Evolutionary conservation across 176 grass and related monocot genomes (phyloP).

Genomic region (Coix lacrymajobi): DNA sequence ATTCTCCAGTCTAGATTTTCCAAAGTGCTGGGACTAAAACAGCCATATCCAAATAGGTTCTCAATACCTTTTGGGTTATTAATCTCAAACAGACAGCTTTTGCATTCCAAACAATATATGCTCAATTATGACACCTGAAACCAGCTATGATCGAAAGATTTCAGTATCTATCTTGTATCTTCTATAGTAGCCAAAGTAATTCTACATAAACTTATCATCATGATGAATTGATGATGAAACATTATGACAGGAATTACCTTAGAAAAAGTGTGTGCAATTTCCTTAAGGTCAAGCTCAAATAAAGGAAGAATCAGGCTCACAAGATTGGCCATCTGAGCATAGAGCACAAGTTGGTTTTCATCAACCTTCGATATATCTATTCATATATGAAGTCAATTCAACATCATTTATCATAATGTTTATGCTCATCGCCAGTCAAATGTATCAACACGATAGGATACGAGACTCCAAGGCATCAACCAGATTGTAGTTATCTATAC

Average conservation of each 20-base stretch:
- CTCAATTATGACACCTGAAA: constrained; percentile 12
- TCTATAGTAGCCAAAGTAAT: not conserved
- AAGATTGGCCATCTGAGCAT: constrained; percentile 95
- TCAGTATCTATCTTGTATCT: not conserved
- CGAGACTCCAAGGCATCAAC: constrained; percentile 74
- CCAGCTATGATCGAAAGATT: not conserved
- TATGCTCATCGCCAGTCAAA: constrained; percentile 13
- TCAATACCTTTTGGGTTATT: not conserved
- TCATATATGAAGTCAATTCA: constrained; percentile 28
- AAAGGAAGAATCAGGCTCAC: constrained; percentile 70
- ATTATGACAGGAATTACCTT: constrained; percentile 52
- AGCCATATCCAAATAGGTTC: not conserved
- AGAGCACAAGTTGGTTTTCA: constrained; percentile 74
- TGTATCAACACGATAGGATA: constrained; percentile 50
- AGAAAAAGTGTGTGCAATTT: constrained; percentile 72
- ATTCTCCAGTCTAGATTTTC: constrained; percentile 11
- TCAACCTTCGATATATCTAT: constrained; percentile 71
- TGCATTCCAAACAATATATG: not conserved
- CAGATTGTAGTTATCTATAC: constrained; percentile 59
- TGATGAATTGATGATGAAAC: constrained; percentile 11
- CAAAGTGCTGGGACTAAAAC: not conserved
- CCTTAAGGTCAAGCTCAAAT: constrained; percentile 66
- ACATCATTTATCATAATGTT: constrained; percentile 3
- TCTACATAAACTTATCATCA: not conserved
- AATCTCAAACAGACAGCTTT: not conserved